Conservation (phyloP, 805 yeast species). For the Saturnispora galanensis region DNA sequence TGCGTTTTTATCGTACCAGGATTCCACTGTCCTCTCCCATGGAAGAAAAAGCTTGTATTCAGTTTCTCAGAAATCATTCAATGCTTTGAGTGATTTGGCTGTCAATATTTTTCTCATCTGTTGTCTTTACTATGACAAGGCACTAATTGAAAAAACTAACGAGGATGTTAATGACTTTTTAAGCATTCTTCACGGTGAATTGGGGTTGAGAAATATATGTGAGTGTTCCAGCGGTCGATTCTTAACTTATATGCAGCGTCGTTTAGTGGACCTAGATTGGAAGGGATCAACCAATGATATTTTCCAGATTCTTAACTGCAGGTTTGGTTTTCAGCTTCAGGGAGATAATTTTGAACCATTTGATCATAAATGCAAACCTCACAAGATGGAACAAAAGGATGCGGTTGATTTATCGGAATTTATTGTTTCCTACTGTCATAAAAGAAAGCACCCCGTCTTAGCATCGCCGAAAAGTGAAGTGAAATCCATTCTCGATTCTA, state of each 20-base stretch:
- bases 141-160: constrained; percentile 12
- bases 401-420: constrained; percentile 30
- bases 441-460: constrained; percentile 49
- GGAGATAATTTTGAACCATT: constrained; percentile 52
- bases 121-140: constrained; percentile 28
- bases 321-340: constrained; percentile 57
- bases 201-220: constrained; percentile 66
- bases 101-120: constrained; percentile 30
- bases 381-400: constrained; percentile 30
- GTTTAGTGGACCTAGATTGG: constrained; percentile 35
- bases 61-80: constrained; percentile 34
- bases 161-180: constrained; percentile 36
- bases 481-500: constrained; percentile 59
- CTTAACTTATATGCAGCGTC: constrained; percentile 47
- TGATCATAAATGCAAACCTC: constrained; percentile 49
- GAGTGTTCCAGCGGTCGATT: constrained; percentile 53
- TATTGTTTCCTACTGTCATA: constrained; percentile 45
- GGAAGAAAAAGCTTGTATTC: constrained; percentile 32
- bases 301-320: constrained; percentile 69
- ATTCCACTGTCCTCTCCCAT: constrained; percentile 32
- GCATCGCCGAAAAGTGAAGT: constrained; percentile 58
- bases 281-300: constrained; percentile 53
- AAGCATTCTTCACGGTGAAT: constrained; percentile 56
- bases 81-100: constrained; percentile 37
- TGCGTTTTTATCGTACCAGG: constrained; percentile 44